Conservation (phyloP, 768 basidiomycete genomes). For the Pisolithus tinctorius region DNA sequence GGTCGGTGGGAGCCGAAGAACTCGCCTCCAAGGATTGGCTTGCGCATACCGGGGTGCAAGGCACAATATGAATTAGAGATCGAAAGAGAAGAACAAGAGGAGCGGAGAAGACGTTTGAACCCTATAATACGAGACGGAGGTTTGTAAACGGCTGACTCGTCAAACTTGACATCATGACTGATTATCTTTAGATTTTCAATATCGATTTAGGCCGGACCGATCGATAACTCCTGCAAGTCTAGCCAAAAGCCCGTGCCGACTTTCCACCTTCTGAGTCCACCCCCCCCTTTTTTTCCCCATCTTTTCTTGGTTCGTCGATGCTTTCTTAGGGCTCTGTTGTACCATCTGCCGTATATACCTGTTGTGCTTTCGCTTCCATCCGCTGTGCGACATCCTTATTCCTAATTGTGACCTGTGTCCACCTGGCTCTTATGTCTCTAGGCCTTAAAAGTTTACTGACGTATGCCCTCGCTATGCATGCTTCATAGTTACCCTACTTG, state of each 20-base stretch:
- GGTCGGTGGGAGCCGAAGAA: slow-evolving; percentile 76
- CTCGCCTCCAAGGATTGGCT: slow-evolving; percentile 31
- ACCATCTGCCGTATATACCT: slow-evolving; percentile 4
- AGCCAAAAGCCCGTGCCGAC: slow-evolving; percentile 40
- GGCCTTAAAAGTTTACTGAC: neutral
- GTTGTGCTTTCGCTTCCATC: neutral
- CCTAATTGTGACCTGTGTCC: neutral
- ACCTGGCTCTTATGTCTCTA: neutral
- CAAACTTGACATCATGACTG: slow-evolving; percentile 1
- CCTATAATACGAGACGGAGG: slow-evolving; percentile 62
- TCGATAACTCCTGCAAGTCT: slow-evolving; percentile 34
- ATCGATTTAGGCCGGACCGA: slow-evolving; percentile 48
- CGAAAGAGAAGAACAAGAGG: slow-evolving; percentile 57
- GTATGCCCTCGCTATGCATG: slow-evolving; percentile 1
- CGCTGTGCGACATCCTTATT: neutral
- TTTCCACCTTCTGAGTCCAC: slow-evolving; percentile 51
- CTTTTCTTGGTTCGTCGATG: neutral
- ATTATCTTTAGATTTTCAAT: slow-evolving; percentile 48
- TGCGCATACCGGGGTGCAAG: slow-evolving; percentile 61
- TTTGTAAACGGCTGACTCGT: slow-evolving; percentile 7
- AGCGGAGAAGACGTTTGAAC: slow-evolving; percentile 43
- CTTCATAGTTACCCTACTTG: slow-evolving; percentile 1
- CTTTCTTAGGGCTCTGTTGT: slow-evolving; percentile 7
- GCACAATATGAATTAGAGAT: slow-evolving; percentile 63
- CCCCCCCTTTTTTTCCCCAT: slow-evolving; percentile 10